A percentile compares a stretch with the other conserved stretches of the same genome.
These are phyloP conservation scores for Candolleomyces eurysporus DNA, from an alignment of 768 basidiomycete species.

Conservation along the genomic window DNA sequence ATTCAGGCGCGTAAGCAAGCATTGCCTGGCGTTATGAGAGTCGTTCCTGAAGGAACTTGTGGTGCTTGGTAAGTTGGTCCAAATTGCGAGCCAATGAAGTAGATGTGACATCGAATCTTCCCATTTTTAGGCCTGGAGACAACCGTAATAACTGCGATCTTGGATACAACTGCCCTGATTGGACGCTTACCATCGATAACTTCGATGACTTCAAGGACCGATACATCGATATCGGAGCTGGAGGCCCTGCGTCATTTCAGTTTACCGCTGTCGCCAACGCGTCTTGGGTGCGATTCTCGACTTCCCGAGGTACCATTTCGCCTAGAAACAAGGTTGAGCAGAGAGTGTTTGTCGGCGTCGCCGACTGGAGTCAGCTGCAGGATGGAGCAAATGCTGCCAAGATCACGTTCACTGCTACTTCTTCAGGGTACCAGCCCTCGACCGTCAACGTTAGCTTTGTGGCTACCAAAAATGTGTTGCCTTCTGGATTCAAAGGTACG, in stretches of 20 bases:
- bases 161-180: slow-evolving; percentile 48
- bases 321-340: slow-evolving; percentile 36
- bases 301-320: slow-evolving; percentile 47
- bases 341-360: slow-evolving; percentile 51
- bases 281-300: slow-evolving; percentile 52
- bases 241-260: slow-evolving; percentile 55
- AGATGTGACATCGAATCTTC: background rate
- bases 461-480: slow-evolving; percentile 36
- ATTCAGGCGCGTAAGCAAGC: slow-evolving; percentile 56
- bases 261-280: slow-evolving; percentile 50
- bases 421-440: slow-evolving; percentile 35
- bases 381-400: slow-evolving; percentile 35
- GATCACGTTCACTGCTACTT: slow-evolving; percentile 47
- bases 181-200: slow-evolving; percentile 52
- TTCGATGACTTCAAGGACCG: slow-evolving; percentile 52
- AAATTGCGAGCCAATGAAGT: background rate
- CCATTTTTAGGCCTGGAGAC: slow-evolving; percentile 56
- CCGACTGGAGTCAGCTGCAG: slow-evolving; percentile 53
- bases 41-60: slow-evolving; percentile 56
- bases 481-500: slow-evolving; percentile 49
- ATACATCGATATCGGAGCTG: slow-evolving; percentile 62
- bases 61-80: slow-evolving; percentile 51
- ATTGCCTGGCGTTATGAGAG: slow-evolving; percentile 59
- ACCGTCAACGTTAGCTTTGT: slow-evolving; percentile 30
- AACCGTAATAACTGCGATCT: slow-evolving; percentile 61